These are phyloP conservation scores for Tricholoma bakamatsutake DNA, from an alignment of 768 basidiomycete genomes.

Conservation along the genomic window DNA sequence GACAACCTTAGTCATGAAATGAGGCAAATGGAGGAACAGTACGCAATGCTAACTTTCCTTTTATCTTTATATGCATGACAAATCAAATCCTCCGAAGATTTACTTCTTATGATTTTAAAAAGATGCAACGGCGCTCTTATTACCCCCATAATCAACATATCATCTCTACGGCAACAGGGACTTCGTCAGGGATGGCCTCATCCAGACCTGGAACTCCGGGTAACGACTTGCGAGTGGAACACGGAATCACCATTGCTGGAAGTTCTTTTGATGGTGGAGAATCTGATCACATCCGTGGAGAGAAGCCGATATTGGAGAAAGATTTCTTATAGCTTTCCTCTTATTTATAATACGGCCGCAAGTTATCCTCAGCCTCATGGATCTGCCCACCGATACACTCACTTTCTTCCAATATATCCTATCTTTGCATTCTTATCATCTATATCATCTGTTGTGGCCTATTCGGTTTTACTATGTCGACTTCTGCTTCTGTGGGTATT, in stretches of 20 bases:
- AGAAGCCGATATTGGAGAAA: slow-evolving; percentile 43
- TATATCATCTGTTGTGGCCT: background rate
- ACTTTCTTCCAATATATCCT: slow-evolving; percentile 8
- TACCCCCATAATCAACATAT: slow-evolving; percentile 80
- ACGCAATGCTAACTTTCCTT: slow-evolving; percentile 20
- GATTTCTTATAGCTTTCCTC: slow-evolving; percentile 36
- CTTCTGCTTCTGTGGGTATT: background rate
- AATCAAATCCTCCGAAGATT: slow-evolving; percentile 46
- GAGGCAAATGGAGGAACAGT: slow-evolving; percentile 99
- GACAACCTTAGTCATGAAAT: slow-evolving; percentile 88
- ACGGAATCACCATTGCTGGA: slow-evolving; percentile 34
- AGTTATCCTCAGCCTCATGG: slow-evolving; percentile 1
- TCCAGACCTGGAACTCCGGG: slow-evolving; percentile 74
- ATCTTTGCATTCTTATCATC: slow-evolving; percentile 4
- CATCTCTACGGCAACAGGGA: slow-evolving; percentile 67
- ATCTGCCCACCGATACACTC: slow-evolving; percentile 2
- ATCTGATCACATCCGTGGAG: slow-evolving; percentile 31
- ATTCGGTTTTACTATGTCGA: background rate
- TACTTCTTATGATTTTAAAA: slow-evolving; percentile 87
- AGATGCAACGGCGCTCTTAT: slow-evolving; percentile 87
- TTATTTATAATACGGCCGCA: background rate
- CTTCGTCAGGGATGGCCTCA: slow-evolving; percentile 61
- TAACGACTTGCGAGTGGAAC: slow-evolving; percentile 42
- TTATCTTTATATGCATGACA: slow-evolving; percentile 3
- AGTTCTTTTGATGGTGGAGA: slow-evolving; percentile 36